A percentile compares a stretch with the other conserved stretches of the same genome.
phyloP scores from a whole-genome alignment of 208 protist genomes.

The Trypanosoma brucei region DNA sequence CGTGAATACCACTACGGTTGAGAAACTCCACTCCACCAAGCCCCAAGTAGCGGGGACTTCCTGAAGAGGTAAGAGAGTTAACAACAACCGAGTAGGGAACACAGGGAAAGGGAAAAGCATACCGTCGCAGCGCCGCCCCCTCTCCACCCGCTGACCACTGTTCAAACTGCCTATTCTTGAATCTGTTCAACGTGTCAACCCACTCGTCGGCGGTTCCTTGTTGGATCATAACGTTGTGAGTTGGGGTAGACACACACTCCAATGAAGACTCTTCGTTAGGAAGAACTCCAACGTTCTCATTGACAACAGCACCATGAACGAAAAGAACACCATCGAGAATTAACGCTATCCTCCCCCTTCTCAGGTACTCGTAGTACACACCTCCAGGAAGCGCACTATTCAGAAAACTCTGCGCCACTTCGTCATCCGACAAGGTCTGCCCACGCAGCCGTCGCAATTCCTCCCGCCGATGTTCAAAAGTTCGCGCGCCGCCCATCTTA shows the following conservation, averaged over 20 bases:
- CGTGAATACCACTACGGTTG: slow-evolving; percentile 55
- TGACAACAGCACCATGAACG: slow-evolving; percentile 72
- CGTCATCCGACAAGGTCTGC: slow-evolving; percentile 25
- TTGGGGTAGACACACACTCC: neutral
- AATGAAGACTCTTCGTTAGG: slow-evolving; percentile 26
- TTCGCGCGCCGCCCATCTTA: slow-evolving; percentile 54
- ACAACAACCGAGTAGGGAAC: slow-evolving; percentile 67
- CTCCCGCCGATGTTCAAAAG: slow-evolving; percentile 59
- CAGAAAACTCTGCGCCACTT: slow-evolving; percentile 73
- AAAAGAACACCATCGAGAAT: slow-evolving; percentile 73
- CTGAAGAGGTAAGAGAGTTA: slow-evolving; percentile 30
- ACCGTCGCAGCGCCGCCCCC: slow-evolving; percentile 52
- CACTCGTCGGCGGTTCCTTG: slow-evolving; percentile 34
- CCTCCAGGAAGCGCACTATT: slow-evolving; percentile 44
- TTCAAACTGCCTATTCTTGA: slow-evolving; percentile 41
- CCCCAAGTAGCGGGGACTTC: slow-evolving; percentile 48
- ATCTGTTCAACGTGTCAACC: slow-evolving; percentile 47
- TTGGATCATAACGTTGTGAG: slow-evolving; percentile 5
- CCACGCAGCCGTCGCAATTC: slow-evolving; percentile 43
- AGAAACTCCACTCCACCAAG: slow-evolving; percentile 61
- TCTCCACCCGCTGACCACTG: slow-evolving; percentile 34
- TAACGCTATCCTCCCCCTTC: slow-evolving; percentile 39
- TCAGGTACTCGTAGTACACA: slow-evolving; percentile 76
- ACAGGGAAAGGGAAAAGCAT: slow-evolving; percentile 45
- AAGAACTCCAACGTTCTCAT: slow-evolving; percentile 64